A percentile compares a stretch with the other conserved stretches of the same genome.
These are phyloP conservation scores for Leccinum broughii DNA, from an alignment of 768 basidiomycete genomes.

Conservation along the genomic window DNA sequence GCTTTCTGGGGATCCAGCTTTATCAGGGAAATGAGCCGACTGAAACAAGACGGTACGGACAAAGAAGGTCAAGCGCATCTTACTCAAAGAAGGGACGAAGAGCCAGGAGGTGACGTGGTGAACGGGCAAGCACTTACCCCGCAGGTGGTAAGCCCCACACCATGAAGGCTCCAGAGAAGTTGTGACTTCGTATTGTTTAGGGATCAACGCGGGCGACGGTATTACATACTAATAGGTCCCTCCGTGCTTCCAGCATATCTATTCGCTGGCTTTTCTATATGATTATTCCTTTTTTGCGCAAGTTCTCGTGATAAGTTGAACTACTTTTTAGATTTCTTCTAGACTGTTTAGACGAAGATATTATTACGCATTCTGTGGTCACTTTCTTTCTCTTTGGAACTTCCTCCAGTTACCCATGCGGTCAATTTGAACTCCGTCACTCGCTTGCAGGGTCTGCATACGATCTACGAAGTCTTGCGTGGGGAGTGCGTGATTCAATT, in stretches of 20 bases:
- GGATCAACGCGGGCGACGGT: conserved; percentile 23
- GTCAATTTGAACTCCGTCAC: conserved; percentile 7
- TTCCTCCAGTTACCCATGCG: conserved; percentile 11
- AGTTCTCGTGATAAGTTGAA: conserved; percentile 18
- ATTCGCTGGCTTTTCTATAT: conserved; percentile 39
- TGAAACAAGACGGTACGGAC: conserved; percentile 43
- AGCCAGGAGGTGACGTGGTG: conserved; percentile 40
- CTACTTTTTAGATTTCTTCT: conserved; percentile 30
- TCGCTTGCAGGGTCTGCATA: conserved; percentile 15
- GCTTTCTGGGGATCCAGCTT: conserved; percentile 92
- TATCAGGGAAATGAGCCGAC: conserved; percentile 77
- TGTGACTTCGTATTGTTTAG: conserved; percentile 35
- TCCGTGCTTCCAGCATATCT: conserved; percentile 27
- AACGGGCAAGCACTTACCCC: conserved; percentile 38
- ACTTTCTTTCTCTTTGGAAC: conserved; percentile 18
- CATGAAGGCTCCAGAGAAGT: conserved; percentile 29
- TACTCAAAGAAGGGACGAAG: conserved; percentile 36
- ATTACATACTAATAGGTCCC: conserved; percentile 23
- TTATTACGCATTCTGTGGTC: conserved; percentile 14
- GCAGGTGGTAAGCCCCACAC: conserved; percentile 37
- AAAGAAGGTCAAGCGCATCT: conserved; percentile 37
- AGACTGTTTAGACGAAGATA: conserved; percentile 23
- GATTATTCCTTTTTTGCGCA: conserved; percentile 40
- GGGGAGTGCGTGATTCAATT: conserved; percentile 11
- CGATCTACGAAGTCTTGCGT: conserved; percentile 15